phyloP scores from a whole-genome alignment of 106 monocot species.

The Narthecium ossifragum region DNA sequence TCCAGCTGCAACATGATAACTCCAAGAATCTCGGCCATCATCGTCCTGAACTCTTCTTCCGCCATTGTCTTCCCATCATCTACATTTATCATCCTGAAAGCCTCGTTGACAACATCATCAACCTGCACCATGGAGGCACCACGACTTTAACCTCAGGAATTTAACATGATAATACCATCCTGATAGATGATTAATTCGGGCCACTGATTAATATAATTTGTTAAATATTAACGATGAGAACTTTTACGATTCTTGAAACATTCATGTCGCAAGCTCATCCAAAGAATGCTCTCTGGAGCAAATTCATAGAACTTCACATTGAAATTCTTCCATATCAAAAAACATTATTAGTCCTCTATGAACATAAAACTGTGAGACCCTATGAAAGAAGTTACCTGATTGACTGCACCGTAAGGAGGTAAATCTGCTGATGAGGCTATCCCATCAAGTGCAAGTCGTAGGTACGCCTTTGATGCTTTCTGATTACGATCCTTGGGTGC shows the following conservation, averaged over 20 bases:
- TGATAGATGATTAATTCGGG: no score
- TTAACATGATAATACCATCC: no score
- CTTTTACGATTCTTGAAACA: no score
- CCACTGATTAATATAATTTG: no score
- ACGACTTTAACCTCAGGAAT: no score
- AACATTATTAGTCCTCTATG: neutral
- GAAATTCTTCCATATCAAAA: neutral
- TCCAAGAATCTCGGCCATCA: conserved; percentile 51
- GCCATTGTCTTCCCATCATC: conserved; percentile 39
- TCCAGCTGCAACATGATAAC: conserved; percentile 57
- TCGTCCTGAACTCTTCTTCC: conserved; percentile 65
- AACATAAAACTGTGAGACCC: neutral
- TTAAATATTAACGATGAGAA: no score
- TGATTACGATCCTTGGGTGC: conserved; percentile 33
- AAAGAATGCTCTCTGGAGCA: no score
- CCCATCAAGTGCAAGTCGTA: conserved; percentile 49
- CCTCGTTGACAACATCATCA: conserved; percentile 54
- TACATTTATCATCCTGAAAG: conserved; percentile 31
- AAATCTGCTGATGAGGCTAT: conserved; percentile 56
- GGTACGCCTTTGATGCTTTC: conserved; percentile 39
- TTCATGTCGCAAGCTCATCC: no score
- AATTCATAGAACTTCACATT: no score
- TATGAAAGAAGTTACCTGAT: conserved; percentile 28
- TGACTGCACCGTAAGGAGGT: conserved; percentile 62
- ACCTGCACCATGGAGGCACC: conserved; percentile 30